A percentile compares a stretch with the other conserved stretches of the same genome.
Evolutionary conservation across 2,329 filamentous ascomycete genomes (phyloP).

Genomic region (Penicillium sp.): DNA sequence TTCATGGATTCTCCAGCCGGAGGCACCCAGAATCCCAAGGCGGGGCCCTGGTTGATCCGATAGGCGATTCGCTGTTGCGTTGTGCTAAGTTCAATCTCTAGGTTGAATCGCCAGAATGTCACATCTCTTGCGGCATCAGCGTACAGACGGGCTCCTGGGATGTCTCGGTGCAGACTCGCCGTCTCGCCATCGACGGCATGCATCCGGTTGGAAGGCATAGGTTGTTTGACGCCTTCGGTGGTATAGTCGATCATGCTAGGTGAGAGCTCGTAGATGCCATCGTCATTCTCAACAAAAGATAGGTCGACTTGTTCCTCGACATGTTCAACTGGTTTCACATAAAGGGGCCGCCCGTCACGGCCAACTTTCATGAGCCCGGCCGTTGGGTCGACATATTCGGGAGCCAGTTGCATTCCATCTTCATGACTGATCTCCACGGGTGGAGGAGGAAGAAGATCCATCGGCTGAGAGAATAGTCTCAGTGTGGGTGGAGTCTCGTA

Average conservation of each 20-base stretch:
- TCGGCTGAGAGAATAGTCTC: slow-evolving; percentile 81
- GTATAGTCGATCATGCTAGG: slow-evolving; percentile 47
- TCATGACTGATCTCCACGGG: slow-evolving; percentile 67
- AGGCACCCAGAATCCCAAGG: slow-evolving; percentile 92
- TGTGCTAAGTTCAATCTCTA: slow-evolving; percentile 81
- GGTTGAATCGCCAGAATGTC: slow-evolving; percentile 96
- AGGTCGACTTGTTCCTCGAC: slow-evolving; percentile 75
- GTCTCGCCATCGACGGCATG: slow-evolving; percentile 70
- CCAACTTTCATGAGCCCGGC: slow-evolving; percentile 84
- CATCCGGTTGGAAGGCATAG: slow-evolving; percentile 50
- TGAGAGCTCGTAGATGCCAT: slow-evolving; percentile 75
- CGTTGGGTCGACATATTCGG: slow-evolving; percentile 83
- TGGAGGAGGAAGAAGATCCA: slow-evolving; percentile 77
- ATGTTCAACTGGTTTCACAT: slow-evolving; percentile 85
- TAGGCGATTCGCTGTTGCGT: slow-evolving; percentile 87
- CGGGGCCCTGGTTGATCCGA: slow-evolving; percentile 87
- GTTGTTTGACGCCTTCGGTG: slow-evolving; percentile 39
- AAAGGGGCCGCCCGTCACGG: slow-evolving; percentile 79
- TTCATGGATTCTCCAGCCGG: slow-evolving; percentile 85
- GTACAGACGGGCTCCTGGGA: slow-evolving; percentile 79
- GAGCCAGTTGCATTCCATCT: slow-evolving; percentile 59
- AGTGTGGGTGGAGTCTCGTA: slow-evolving; percentile 77
- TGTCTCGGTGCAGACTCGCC: slow-evolving; percentile 75
- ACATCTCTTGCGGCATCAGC: slow-evolving; percentile 78
- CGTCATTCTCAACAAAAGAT: slow-evolving; percentile 74